Percentiles rank a stretch among this genome's conserved stretches.
phyloP scores from a whole-genome alignment of 169 alveolate species.

The Perkinsus olseni region DNA sequence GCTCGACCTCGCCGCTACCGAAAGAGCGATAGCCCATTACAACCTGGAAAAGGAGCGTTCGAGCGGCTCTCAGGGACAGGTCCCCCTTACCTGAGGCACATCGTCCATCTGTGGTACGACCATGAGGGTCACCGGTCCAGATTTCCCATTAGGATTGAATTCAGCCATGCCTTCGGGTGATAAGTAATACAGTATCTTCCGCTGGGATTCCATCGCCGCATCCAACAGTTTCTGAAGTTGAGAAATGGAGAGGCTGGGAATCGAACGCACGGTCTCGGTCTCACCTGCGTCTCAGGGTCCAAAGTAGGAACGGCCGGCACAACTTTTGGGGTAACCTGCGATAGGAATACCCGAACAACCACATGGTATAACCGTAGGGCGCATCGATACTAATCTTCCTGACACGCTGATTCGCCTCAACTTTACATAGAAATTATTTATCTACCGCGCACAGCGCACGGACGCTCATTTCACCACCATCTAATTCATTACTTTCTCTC shows the following conservation, averaged over 20 bases:
- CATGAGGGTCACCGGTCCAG: background rate
- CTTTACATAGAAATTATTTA: too few relatives aligned
- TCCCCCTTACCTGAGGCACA: background rate
- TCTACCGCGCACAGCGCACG: too few relatives aligned
- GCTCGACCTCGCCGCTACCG: background rate
- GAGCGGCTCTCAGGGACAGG: background rate
- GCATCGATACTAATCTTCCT: too few relatives aligned
- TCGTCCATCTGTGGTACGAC: background rate
- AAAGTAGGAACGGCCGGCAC: background rate
- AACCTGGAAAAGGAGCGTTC: background rate
- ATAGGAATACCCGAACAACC: background rate
- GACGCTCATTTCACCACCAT: too few relatives aligned
- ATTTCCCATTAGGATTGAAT: background rate
- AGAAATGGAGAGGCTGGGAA: background rate
- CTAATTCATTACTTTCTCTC: too few relatives aligned
- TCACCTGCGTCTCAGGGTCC: background rate
- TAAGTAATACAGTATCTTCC: background rate
- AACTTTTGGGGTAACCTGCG: background rate
- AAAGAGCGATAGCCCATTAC: background rate
- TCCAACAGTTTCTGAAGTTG: background rate
- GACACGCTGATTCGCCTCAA: too few relatives aligned
- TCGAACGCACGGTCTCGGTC: background rate
- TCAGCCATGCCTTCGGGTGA: background rate
- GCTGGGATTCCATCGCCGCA: background rate
- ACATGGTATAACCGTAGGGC: too few relatives aligned